Evolutionary conservation across 164 flowering plant genomes (phyloP).

Genomic region (Stephania cephalantha): DNA sequence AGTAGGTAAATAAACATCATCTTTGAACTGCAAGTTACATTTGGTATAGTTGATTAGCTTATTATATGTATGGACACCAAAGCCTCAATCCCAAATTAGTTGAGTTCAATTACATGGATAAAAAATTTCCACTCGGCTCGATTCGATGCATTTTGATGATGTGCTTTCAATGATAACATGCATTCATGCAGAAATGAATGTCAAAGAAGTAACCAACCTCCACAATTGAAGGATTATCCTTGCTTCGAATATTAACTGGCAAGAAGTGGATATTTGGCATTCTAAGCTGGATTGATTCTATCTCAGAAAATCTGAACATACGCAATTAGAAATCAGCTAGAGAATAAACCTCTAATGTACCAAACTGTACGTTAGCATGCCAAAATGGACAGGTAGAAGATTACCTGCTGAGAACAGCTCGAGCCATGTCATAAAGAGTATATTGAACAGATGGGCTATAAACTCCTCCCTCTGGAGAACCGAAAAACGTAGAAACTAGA

Average conservation of each 20-base stretch:
- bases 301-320: slow-evolving; percentile 61
- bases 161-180: no score
- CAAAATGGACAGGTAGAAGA: neutral
- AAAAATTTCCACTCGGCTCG: no score
- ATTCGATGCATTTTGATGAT: no score
- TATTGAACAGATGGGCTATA: slow-evolving; percentile 94
- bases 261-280: slow-evolving; percentile 98
- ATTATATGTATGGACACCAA: neutral
- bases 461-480: slow-evolving; percentile 72
- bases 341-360: neutral
- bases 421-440: slow-evolving; percentile 81
- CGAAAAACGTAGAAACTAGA: slow-evolving; percentile 71
- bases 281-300: slow-evolving; percentile 60
- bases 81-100: no score
- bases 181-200: no score
- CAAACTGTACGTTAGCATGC: neutral
- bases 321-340: slow-evolving; percentile 4
- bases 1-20: slow-evolving; percentile 88
- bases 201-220: slow-evolving; percentile 42
- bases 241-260: slow-evolving; percentile 79
- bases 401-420: slow-evolving; percentile 72
- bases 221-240: slow-evolving; percentile 56
- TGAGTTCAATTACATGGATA: no score
- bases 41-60: neutral
- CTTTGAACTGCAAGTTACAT: slow-evolving; percentile 60